Evolutionary conservation across 495 filamentous ascomycete genomes (phyloP).

Genomic region (Penicillium fimorum): DNA sequence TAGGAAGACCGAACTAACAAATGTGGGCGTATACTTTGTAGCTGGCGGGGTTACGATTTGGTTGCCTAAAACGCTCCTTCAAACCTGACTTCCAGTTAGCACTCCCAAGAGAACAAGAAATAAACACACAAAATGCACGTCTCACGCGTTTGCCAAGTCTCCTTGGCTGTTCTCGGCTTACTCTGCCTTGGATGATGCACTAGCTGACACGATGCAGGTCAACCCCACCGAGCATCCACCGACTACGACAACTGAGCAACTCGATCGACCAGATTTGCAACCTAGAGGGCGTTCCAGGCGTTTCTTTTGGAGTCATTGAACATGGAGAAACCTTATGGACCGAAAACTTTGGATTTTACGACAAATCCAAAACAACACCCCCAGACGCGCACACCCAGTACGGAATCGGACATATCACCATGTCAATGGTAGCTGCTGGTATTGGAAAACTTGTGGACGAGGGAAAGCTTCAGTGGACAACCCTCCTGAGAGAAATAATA

Average conservation of each 20-base stretch:
- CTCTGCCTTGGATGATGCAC: neutral
- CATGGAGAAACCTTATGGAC: neutral
- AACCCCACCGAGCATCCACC: neutral
- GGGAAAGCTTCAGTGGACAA: conserved; percentile 1
- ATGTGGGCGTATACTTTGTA: neutral
- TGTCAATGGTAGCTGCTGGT: conserved; percentile 2
- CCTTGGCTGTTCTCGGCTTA: neutral
- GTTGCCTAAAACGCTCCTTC: neutral
- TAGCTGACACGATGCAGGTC: neutral
- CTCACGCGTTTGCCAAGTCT: neutral
- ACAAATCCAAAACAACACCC: neutral
- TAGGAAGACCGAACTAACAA: neutral
- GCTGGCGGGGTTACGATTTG: neutral
- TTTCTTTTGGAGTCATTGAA: neutral
- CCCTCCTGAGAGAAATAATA: neutral
- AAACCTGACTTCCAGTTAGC: neutral
- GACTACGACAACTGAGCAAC: neutral
- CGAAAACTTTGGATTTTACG: neutral
- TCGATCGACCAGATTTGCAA: conserved; percentile 1
- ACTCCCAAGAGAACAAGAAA: neutral
- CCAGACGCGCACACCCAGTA: conserved; percentile 1
- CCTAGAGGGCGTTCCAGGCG: neutral
- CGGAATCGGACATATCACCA: conserved; percentile 1
- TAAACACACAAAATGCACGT: neutral
- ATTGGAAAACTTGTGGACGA: neutral